phyloP scores from a whole-genome alignment of 2,329 filamentous ascomycete species.

The Phymatotrichopsis omnivora region DNA sequence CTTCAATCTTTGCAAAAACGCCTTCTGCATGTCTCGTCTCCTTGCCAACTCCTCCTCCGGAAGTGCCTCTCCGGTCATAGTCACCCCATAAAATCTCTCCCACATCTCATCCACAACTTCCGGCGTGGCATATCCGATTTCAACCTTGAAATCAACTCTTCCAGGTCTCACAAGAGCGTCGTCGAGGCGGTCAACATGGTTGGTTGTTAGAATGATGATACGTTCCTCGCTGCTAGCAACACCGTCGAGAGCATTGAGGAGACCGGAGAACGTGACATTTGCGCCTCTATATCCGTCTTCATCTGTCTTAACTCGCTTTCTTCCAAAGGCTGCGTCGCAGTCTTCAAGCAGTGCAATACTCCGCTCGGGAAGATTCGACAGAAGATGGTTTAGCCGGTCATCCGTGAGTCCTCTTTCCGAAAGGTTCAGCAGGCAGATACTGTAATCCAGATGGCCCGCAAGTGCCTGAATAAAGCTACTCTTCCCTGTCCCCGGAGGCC shows the following conservation, averaged over 20 bases:
- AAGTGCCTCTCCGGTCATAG: conserved; percentile 2
- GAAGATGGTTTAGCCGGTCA: conserved; percentile 72
- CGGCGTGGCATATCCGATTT: conserved; percentile 75
- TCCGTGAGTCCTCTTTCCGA: conserved; percentile 85
- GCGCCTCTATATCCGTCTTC: conserved; percentile 75
- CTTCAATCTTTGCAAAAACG: conserved; percentile 61
- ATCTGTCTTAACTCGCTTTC: conserved; percentile 60
- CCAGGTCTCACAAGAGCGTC: conserved; percentile 83
- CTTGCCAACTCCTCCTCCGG: conserved; percentile 44
- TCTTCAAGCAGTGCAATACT: conserved; percentile 81
- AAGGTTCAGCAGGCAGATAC: conserved; percentile 84
- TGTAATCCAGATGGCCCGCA: conserved; percentile 84
- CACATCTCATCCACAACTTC: conserved; percentile 81
- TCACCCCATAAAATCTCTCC: conserved; percentile 79
- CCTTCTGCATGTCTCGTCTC: conserved; percentile 50
- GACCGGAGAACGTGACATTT: conserved; percentile 86
- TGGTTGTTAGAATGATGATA: conserved; percentile 88
- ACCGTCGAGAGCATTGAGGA: conserved; percentile 78
- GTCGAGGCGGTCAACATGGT: conserved; percentile 82
- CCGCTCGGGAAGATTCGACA: conserved; percentile 73
- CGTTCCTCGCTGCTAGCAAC: conserved; percentile 92
- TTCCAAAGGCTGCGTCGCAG: conserved; percentile 81
- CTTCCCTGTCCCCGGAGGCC: conserved; percentile 83
- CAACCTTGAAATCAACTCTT: conserved; percentile 83
- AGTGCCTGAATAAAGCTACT: conserved; percentile 94